phyloP scores from a whole-genome alignment of 1,284 basidiomycete species.

The Ustilago xerochloae region DNA sequence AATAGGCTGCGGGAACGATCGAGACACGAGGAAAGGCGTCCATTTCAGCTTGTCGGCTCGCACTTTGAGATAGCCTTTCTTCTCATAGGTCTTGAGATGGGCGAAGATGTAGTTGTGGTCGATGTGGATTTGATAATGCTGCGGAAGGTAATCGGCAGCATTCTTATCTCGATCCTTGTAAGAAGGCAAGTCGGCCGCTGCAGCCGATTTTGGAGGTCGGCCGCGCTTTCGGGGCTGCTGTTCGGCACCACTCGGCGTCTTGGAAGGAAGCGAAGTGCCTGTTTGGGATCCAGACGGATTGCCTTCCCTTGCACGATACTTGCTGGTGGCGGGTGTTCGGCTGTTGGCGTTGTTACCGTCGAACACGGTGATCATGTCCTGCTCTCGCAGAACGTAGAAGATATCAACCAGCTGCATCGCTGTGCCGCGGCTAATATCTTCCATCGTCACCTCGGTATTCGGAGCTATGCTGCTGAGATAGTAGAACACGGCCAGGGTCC shows the following conservation, averaged over 20 bases:
- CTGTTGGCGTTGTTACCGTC: constrained; percentile 52
- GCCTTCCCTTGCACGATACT: constrained; percentile 49
- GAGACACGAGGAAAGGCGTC: constrained; percentile 87
- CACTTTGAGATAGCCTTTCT: constrained; percentile 83
- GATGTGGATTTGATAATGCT: constrained; percentile 81
- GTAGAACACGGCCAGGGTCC: constrained; percentile 88
- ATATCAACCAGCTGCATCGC: constrained; percentile 93
- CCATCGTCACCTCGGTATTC: constrained; percentile 36
- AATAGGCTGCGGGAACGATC: constrained; percentile 67
- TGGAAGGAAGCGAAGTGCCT: background rate
- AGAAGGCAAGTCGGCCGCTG: constrained; percentile 23
- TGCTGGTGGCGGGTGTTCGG: constrained; percentile 52
- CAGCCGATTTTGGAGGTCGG: constrained; percentile 27
- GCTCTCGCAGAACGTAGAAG: constrained; percentile 79
- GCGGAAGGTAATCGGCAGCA: constrained; percentile 73
- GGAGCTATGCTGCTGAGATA: constrained; percentile 37
- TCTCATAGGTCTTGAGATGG: constrained; percentile 78
- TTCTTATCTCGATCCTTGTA: constrained; percentile 66
- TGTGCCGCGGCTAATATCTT: constrained; percentile 87
- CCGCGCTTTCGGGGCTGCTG: constrained; percentile 37
- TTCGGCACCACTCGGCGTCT: background rate
- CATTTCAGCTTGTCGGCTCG: constrained; percentile 89
- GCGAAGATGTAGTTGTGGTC: constrained; percentile 77
- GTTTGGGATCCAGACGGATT: constrained; percentile 5
- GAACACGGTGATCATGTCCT: constrained; percentile 78